A percentile compares a stretch with the other conserved stretches of the same genome.
These are phyloP conservation scores for Fomes fomentarius DNA, from an alignment of 1,284 basidiomycete species.

Conservation along the genomic window DNA sequence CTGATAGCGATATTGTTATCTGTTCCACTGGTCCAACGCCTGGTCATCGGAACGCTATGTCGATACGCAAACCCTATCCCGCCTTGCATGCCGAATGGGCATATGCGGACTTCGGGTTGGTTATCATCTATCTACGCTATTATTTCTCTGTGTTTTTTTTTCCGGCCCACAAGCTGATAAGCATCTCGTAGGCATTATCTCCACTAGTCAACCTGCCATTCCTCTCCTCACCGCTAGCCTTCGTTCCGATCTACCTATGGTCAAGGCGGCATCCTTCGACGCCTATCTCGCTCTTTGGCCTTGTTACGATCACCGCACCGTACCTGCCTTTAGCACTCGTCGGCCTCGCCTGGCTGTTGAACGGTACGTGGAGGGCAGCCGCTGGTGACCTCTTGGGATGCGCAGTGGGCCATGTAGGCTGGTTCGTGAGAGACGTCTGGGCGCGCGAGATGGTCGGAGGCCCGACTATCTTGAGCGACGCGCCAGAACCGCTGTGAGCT, in stretches of 20 bases:
- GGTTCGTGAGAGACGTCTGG: slow-evolving; percentile 97
- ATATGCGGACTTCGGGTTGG: too few relatives aligned
- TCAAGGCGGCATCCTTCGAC: slow-evolving; percentile 91
- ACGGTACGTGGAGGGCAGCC: slow-evolving; percentile 85
- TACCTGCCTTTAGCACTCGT: slow-evolving; percentile 94
- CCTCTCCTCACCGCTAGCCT: slow-evolving; percentile 86
- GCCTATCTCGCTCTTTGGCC: slow-evolving; percentile 93
- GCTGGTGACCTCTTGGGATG: slow-evolving; percentile 88
- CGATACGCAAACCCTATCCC: too few relatives aligned
- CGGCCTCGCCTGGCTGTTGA: slow-evolving; percentile 88
- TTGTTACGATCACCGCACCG: slow-evolving; percentile 93
- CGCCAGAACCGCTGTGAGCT: slow-evolving; percentile 72
- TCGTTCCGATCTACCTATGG: slow-evolving; percentile 97
- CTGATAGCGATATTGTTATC: too few relatives aligned
- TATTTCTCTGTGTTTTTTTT: neutral
- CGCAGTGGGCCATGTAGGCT: slow-evolving; percentile 88
- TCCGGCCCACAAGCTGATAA: neutral
- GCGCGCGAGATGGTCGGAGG: slow-evolving; percentile 88
- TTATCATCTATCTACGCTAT: too few relatives aligned
- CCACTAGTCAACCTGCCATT: slow-evolving; percentile 91
- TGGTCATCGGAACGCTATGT: too few relatives aligned
- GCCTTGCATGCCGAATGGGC: too few relatives aligned
- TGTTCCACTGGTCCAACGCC: too few relatives aligned
- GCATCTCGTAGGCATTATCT: slow-evolving; percentile 62
- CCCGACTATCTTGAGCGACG: slow-evolving; percentile 73